Percentiles rank a stretch among this genome's conserved stretches.
Conservation (phyloP, 768 basidiomycete genomes). For the Pleurotus tuoliensis region DNA sequence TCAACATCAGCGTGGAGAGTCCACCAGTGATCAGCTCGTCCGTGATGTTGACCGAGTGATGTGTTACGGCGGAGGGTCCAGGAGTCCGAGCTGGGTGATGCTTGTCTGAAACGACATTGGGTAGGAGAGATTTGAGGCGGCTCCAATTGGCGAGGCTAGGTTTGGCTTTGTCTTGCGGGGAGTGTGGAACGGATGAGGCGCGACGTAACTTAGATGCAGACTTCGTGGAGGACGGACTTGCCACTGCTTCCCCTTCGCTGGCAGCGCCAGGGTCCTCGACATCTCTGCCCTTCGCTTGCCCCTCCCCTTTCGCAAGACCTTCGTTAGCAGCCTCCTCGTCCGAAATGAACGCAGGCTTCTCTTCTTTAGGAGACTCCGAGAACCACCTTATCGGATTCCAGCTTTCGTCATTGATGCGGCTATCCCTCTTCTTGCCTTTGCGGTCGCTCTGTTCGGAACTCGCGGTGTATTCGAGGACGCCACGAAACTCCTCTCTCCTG, state of each 20-base stretch:
- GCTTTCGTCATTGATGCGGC: slow-evolving; percentile 41
- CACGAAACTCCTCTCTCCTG: slow-evolving; percentile 48
- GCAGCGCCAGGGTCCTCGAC: background rate
- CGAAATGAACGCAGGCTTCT: slow-evolving; percentile 32
- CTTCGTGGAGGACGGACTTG: background rate
- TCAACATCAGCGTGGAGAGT: slow-evolving; percentile 72
- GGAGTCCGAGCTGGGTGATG: slow-evolving; percentile 27
- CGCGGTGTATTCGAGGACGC: slow-evolving; percentile 49
- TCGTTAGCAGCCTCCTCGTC: slow-evolving; percentile 7
- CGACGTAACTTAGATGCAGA: slow-evolving; percentile 17
- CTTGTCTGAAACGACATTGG: slow-evolving; percentile 38
- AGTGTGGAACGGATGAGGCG: slow-evolving; percentile 30
- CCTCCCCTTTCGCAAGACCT: background rate
- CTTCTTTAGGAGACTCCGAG: slow-evolving; percentile 48
- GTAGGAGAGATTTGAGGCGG: slow-evolving; percentile 62
- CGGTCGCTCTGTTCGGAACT: slow-evolving; percentile 41
- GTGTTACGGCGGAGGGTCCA: slow-evolving; percentile 46
- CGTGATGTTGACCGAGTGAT: slow-evolving; percentile 64
- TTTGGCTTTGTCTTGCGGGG: slow-evolving; percentile 16
- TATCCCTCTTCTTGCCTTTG: slow-evolving; percentile 52
- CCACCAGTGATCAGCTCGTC: slow-evolving; percentile 82
- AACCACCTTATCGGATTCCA: slow-evolving; percentile 57
- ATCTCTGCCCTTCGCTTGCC: too few relatives aligned
- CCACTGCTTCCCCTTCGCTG: background rate
- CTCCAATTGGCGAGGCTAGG: slow-evolving; percentile 49